Conservation (phyloP, 495 filamentous ascomycete species). For the Alectoria sarmentosa region DNA sequence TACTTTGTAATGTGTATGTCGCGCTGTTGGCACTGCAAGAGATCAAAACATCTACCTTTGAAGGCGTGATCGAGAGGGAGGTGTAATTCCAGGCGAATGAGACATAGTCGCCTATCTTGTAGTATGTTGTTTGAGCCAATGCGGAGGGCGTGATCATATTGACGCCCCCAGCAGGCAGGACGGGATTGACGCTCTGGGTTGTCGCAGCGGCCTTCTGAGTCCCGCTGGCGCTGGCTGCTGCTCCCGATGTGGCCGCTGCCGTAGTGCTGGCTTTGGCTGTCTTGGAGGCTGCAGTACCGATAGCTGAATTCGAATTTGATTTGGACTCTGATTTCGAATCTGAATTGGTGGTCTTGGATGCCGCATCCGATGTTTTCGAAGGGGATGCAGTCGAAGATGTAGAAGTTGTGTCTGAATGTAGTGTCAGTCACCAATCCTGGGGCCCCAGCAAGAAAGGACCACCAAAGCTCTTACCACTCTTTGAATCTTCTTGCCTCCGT, state of each 20-base stretch:
- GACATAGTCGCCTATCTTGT: slow-evolving; percentile 79
- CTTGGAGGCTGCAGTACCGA: slow-evolving; percentile 7
- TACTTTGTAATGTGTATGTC: slow-evolving; percentile 61
- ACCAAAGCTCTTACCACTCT: slow-evolving; percentile 22
- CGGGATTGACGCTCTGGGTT: slow-evolving; percentile 45
- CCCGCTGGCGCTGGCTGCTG: slow-evolving; percentile 17
- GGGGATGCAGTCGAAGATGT: slow-evolving; percentile 6
- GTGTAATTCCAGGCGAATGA: slow-evolving; percentile 97
- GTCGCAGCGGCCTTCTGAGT: slow-evolving; percentile 23
- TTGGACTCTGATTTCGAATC: neutral
- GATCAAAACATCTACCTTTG: slow-evolving; percentile 73
- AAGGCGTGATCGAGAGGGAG: slow-evolving; percentile 67
- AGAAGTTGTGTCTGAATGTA: slow-evolving; percentile 8
- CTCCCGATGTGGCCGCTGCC: slow-evolving; percentile 22
- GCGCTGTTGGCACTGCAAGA: slow-evolving; percentile 60
- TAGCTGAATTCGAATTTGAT: slow-evolving; percentile 3
- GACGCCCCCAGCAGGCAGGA: slow-evolving; percentile 62
- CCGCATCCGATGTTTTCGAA: neutral
- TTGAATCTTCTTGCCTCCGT: slow-evolving; percentile 23
- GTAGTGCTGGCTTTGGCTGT: slow-evolving; percentile 11
- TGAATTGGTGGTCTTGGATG: slow-evolving; percentile 1
- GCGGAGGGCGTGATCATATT: slow-evolving; percentile 70
- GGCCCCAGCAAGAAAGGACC: neutral
- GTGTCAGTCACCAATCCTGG: neutral
- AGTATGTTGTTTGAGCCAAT: slow-evolving; percentile 58